phyloP scores from a whole-genome alignment of 371 early-diverging fungal species.

The Dinochytrium kinnereticum region DNA sequence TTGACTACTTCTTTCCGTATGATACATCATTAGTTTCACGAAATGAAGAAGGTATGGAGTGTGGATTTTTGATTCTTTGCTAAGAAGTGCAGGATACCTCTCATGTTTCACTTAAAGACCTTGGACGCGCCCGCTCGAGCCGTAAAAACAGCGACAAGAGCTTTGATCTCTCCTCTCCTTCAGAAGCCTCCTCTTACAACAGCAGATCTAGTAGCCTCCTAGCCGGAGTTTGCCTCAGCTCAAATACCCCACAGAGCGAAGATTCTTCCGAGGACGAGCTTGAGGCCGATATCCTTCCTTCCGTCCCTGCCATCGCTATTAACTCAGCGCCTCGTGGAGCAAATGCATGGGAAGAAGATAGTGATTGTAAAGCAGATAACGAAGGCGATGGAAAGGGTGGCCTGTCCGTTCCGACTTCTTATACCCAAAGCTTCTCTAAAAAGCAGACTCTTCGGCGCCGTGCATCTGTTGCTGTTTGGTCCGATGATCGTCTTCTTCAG shows the following conservation, averaged over 20 bases:
- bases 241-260: neutral
- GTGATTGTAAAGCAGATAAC: conserved; percentile 4
- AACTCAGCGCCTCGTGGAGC: conserved; percentile 2
- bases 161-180: neutral
- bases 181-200: conserved; percentile 4
- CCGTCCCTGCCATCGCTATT: conserved; percentile 14
- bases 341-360: neutral
- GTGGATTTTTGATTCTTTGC: neutral
- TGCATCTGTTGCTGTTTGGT: conserved; percentile 84
- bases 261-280: neutral
- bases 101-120: conserved; percentile 30
- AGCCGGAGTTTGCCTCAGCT: neutral
- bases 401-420: neutral
- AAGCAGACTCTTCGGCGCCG: conserved; percentile 52
- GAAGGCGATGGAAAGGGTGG: conserved; percentile 3
- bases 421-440: conserved; percentile 13
- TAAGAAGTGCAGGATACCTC: neutral
- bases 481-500: conserved; percentile 70
- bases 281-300: neutral
- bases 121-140: conserved; percentile 23
- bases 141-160: conserved; percentile 8
- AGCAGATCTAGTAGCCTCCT: conserved; percentile 10
- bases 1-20: too few relatives aligned
- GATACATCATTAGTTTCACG: conserved; percentile 28
- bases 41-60: conserved; percentile 7